Percentiles rank a stretch among this genome's conserved stretches.
phyloP scores from a whole-genome alignment of 441 rosid genomes.

The Pelargonium citronellum region DNA sequence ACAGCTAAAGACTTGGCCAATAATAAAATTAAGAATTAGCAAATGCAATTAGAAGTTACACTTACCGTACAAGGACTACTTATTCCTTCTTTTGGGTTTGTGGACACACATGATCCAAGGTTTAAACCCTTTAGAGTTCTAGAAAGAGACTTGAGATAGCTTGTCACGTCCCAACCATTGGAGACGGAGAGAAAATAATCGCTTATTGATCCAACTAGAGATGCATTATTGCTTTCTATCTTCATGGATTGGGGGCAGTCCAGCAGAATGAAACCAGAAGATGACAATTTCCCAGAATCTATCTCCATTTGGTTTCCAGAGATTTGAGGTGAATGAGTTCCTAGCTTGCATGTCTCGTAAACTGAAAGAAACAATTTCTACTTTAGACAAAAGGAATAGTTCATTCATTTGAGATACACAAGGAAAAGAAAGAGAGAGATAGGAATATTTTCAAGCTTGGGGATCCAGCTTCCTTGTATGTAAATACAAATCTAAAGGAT shows the following conservation, averaged over 20 bases:
- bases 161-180: slow-evolving; percentile 95
- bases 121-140: slow-evolving; percentile 81
- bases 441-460: neutral
- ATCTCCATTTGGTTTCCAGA: slow-evolving; percentile 81
- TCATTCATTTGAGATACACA: neutral
- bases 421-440: neutral
- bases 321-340: slow-evolving; percentile 86
- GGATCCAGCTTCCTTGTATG: neutral
- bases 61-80: slow-evolving; percentile 76
- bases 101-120: slow-evolving; percentile 52
- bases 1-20: neutral
- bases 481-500: neutral
- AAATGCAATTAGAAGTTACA: slow-evolving; percentile 15
- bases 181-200: slow-evolving; percentile 96
- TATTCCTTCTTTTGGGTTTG: slow-evolving; percentile 86
- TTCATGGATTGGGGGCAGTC: slow-evolving; percentile 99
- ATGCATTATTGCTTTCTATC: slow-evolving; percentile 88
- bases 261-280: slow-evolving; percentile 83
- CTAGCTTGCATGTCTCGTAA: slow-evolving; percentile 93
- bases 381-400: slow-evolving; percentile 10
- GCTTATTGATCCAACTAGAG: slow-evolving; percentile 92
- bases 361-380: slow-evolving; percentile 37
- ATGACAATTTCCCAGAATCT: slow-evolving; percentile 60
- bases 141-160: slow-evolving; percentile 97
- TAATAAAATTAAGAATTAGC: slow-evolving; percentile 1